Base-by-base conservation (phyloP, 2,329 filamentous ascomycete species). In the Coleophoma crateriformis region DNA sequence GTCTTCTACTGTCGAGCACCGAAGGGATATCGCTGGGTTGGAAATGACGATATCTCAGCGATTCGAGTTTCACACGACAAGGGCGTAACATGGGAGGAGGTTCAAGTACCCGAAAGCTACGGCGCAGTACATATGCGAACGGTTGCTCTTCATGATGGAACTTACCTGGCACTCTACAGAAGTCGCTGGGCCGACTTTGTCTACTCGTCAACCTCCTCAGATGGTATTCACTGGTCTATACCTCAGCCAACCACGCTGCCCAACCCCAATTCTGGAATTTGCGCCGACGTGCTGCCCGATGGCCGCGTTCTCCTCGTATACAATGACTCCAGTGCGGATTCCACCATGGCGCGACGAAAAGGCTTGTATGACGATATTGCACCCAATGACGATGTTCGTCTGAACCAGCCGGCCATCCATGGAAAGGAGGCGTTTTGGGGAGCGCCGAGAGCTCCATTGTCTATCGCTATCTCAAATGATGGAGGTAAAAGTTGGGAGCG, bases 41-140 rank as follows among this genome's bases (percentile, higher is more conserved):
- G 71, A 1, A 72, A 66, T 34, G 68, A 74, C 39, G 72, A 74
- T 22, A 65, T 71, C 0, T 71, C 71, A 0, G 67, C 64, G 0
- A 52, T 74, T 1, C 61, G 69, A 7, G 66, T 66, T 39, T 68
- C 67, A 2, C 47, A 54, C 2, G 70, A 74, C 17, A 54, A 61
- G 4, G 71, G 72, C 3, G 46, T 58, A 19, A 70, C 67, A 0
- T 74, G 72, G 72, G 47, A 44, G 0, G 71, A 73, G 51, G 68
- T 55, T 2, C 54, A 60, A 14, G 62, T 73, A 0, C 65, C 66
- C 0, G 62, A 68, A 0, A 69, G 68, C 7, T 59, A 61, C 2
- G 72, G 72, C 0, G 58, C 63, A 3, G 71, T 74, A 0, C 71
- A 74, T 51, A 74, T 74, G 71, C 70, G 71, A 35, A 69, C 72